Evolutionary conservation across 441 rosid species (phyloP), one percentile per base, ranked within the genome.

Genomic region (Populus hybrid): DNA sequence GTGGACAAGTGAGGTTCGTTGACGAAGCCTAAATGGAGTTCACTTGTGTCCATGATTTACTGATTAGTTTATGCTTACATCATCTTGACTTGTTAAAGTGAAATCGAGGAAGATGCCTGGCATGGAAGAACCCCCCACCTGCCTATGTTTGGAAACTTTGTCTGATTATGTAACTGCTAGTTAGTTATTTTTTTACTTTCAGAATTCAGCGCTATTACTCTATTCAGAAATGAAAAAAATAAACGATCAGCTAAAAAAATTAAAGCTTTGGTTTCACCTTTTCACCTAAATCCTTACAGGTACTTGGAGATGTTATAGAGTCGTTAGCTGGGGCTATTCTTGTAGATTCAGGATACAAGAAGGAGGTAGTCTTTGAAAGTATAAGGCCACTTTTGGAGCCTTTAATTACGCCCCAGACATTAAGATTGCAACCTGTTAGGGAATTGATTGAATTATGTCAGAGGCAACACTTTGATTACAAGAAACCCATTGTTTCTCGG

Each of bases 231-330:
- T 50, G 57, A 50, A 50, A 38, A 46, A 46, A 50, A 14, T 14
- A 50, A 50, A 50, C 20, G 57, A 50, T 6, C 57, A 50, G 57
- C 57, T 14, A 14, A 50, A 50, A 50, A 14, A 50, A 50, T 50
- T 50, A 5, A 50, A 50, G 57, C 57, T 50, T 14, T 50, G 18
- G 18, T 50, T 50, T 50, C 57, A 46, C 57, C 57, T 46, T 46
- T 46, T 14, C 57, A 50, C 20, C 57, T 0, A 50, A 50, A 16
- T 50, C 57, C 57, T 16, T 4, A 26, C 84, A 94, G 99, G 99
- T 89, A 26, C 96, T 96, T n/a, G 98, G 94, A 81, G 98, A 96
- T 78, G 84, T 96, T 10, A 88, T 93, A 1, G 98, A 96, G 79
- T 93, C 99, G 12, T 79, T 96, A 50, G 99, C 93, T 0, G 99